Evolutionary conservation across 2,329 filamentous ascomycete genomes (phyloP), one percentile per base, ranked within the genome.

Genomic region (Nannizziopsis arthrosporioides): DNA sequence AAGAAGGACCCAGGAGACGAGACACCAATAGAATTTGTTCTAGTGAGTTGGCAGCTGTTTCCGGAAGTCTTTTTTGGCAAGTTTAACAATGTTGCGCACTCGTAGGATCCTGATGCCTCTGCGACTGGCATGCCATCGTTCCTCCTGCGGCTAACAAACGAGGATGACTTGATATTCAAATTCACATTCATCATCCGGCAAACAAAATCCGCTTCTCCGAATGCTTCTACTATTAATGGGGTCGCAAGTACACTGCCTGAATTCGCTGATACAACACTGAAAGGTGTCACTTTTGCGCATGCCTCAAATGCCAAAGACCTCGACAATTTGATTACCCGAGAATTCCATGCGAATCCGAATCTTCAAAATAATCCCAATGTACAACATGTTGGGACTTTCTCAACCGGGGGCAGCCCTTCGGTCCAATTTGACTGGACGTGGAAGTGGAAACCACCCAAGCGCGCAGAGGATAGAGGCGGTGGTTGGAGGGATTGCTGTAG

Each of bases 401-500:
- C 78, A 2, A 98, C 92, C 0, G 80, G 76, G 30, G 89, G 90
- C n/a, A 85, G 74, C 59, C 73, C 83, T 5, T 90, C 86, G 1
- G 82, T 94, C 27, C 81, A 87, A 31, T 95, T 95, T 62, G 84
- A 90, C 55, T 98, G 90, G 88, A 82, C 83, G 6, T 98, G 92
- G 92, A 92, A 84, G 72, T 98, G 90, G 88, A 87, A 84, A 62
- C 86, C 92, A 7, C 92, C 92, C 34, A 94, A 87, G 72, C 61
- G 71, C 11, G 69, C 71, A 12, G 89, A 95, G 61, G 89, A 95
- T 62, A 80, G 79, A 59, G 85, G 85, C 27, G 87, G 88, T 49
- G 92, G 92, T 39, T 98, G 92, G 90, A 85, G 87, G 61, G 96
- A 93, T 62, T 85, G 83, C 58, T 96, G 92, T 73, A 95, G 87